Percentiles rank a stretch among this genome's conserved stretches.
Evolutionary conservation across 805 yeast genomes (phyloP).

Genomic region (Saturnispora ahearnii): DNA sequence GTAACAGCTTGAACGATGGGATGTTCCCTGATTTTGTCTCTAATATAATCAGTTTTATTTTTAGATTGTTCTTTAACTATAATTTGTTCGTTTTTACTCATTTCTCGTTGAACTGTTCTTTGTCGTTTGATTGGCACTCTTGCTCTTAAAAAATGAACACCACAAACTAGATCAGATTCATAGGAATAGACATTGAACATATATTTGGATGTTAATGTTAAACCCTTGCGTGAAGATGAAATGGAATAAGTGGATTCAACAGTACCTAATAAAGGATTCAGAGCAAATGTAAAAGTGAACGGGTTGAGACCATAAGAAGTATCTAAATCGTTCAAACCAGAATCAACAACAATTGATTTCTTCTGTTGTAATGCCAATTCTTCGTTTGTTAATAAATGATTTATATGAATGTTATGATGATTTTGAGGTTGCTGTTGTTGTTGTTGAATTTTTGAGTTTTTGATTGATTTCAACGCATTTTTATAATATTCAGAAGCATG

Average conservation of each 20-base stretch:
- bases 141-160: slow-evolving; percentile 71
- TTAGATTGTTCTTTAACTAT: not conserved
- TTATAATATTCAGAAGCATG: not conserved
- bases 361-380: slow-evolving; percentile 5
- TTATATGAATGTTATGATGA: slow-evolving; percentile 7
- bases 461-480: not conserved
- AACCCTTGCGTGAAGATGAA: slow-evolving; percentile 7
- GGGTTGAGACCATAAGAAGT: slow-evolving; percentile 40
- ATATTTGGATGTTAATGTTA: slow-evolving; percentile 70
- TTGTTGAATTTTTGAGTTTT: not conserved
- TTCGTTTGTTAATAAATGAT: slow-evolving; percentile 5
- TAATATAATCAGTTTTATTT: not conserved
- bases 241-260: slow-evolving; percentile 82
- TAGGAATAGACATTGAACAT: slow-evolving; percentile 89
- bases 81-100: not conserved
- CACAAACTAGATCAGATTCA: slow-evolving; percentile 76
- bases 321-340: not conserved
- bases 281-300: slow-evolving; percentile 72
- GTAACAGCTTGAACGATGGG: slow-evolving; percentile 5
- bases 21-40: slow-evolving; percentile 4
- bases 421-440: not conserved
- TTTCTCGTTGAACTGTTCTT: not conserved
- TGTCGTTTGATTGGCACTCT: not conserved
- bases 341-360: not conserved
- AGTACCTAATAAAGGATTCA: slow-evolving; percentile 87